These are phyloP conservation scores for Delonix regia DNA, from an alignment of 306 rosid species.

Conservation along the genomic window DNA sequence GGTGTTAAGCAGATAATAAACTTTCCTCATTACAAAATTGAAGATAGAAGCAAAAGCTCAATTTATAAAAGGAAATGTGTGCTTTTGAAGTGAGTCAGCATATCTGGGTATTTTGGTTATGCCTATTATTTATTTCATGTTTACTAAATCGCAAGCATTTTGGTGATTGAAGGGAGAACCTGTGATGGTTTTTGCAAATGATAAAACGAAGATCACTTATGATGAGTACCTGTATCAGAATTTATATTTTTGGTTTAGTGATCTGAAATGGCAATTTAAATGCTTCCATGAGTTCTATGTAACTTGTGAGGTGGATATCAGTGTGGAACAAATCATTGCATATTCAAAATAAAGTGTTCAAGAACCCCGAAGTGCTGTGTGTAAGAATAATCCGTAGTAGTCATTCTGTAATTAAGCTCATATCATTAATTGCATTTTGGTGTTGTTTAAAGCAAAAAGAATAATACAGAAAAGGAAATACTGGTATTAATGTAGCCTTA, in stretches of 20 bases:
- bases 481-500: slow-evolving; percentile 13
- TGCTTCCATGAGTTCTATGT: not conserved
- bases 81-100: slow-evolving; percentile 18
- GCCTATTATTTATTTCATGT: not conserved
- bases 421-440: slow-evolving; percentile 11
- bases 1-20: not conserved
- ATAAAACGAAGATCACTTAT: slow-evolving; percentile 65
- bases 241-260: not conserved
- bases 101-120: slow-evolving; percentile 19
- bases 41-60: slow-evolving; percentile 3
- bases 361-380: not conserved
- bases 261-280: not conserved
- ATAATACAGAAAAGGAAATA: not conserved
- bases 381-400: not conserved
- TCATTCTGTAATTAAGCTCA: slow-evolving; percentile 19
- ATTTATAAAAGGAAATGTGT: slow-evolving; percentile 8
- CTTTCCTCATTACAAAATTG: not conserved
- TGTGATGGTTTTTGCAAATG: slow-evolving; percentile 85
- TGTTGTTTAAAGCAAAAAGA: not conserved
- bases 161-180: slow-evolving; percentile 79
- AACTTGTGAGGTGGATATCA: not conserved
- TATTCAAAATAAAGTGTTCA: not conserved
- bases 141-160: slow-evolving; percentile 26
- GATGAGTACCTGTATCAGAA: slow-evolving; percentile 59
- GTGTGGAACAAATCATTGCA: not conserved